Evolutionary conservation across 352 stramenopile genomes (phyloP).

Genomic region (Globisporangium uncinulatum): DNA sequence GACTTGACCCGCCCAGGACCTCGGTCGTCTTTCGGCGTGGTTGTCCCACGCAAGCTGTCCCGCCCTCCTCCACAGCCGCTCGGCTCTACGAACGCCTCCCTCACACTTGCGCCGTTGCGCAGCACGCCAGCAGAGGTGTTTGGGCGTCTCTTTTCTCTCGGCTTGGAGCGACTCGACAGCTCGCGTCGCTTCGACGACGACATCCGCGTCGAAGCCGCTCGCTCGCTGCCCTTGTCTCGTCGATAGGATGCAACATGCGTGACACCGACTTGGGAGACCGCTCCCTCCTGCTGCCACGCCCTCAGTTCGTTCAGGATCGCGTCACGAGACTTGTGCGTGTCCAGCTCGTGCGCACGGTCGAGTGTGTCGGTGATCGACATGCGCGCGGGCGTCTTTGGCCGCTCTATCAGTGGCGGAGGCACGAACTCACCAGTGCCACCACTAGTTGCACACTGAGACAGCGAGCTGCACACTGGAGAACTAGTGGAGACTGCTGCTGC

Average conservation of each 20-base stretch:
- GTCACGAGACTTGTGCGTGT: constrained; percentile 56
- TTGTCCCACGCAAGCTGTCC: neutral
- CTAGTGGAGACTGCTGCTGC: neutral
- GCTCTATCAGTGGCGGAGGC: constrained; percentile 15
- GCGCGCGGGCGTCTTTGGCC: constrained; percentile 49
- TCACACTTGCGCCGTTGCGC: constrained; percentile 26
- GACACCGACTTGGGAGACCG: constrained; percentile 33
- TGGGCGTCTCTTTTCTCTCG: constrained; percentile 28
- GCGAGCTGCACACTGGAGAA: neutral
- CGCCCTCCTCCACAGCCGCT: constrained; percentile 2
- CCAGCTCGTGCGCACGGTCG: constrained; percentile 59
- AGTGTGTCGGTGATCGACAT: constrained; percentile 80
- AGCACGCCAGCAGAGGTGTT: constrained; percentile 50
- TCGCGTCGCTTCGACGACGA: constrained; percentile 1
- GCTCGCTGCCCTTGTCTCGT: neutral
- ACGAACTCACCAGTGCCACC: neutral
- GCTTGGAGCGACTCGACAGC: constrained; percentile 1
- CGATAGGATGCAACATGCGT: constrained; percentile 5
- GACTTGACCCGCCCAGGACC: neutral
- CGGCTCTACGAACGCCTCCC: constrained; percentile 54
- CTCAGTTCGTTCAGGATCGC: constrained; percentile 61
- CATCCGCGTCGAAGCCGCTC: neutral
- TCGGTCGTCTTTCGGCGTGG: neutral
- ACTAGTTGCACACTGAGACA: neutral
- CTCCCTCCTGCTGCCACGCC: constrained; percentile 58